Evolutionary conservation across 2,329 filamentous ascomycete genomes (phyloP), one percentile per base, ranked within the genome.

Genomic region (Epichloe elymi): DNA sequence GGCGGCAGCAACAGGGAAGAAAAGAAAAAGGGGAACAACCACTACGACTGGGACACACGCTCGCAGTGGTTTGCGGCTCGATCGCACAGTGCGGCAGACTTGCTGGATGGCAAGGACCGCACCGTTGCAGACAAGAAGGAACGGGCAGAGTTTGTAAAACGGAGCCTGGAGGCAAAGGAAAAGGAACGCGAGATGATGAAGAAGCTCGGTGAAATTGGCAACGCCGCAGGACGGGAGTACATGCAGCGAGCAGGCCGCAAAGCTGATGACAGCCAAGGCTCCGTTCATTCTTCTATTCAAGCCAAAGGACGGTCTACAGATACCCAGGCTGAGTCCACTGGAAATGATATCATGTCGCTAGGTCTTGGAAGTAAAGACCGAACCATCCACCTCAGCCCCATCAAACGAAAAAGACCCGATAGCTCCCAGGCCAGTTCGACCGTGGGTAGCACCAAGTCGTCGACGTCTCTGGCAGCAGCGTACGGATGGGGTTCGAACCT

Each of bases 151-250:
- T 76, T 78, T 17, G 67, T 86, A 57, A 82, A 80, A 55, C 75
- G 81, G 51, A 76, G 76, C 3, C 69, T 89, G 5, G 77, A 80
- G 5, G 78, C 77, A 14, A 77, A 80, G 58, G 85, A 90, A 64
- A 83, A 79, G 60, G 87, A 91, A 64, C 73, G 80, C 19, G 82
- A 87, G 23, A 75, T 93, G 46, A 84, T 82, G 56, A 80, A 79
- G 62, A 80, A 79, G 57, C 72, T 93, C 2, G 79, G 79, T 10
- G 70, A 76, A 48, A 70, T 82, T 53, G 85, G 85, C 10, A 75
- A 71, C 46, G 82, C 82, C 5, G 76, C 83, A 0, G 86, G 85
- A 2, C 78, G 74, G 45, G 83, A 88, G 54, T 90, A 90, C 65
- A 82, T 89, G 75, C 74, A 69, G 49, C 65, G 57, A 26, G 52